Base-by-base conservation (phyloP, 1,284 basidiomycete species). In the Moesziomyces globuligerus region DNA sequence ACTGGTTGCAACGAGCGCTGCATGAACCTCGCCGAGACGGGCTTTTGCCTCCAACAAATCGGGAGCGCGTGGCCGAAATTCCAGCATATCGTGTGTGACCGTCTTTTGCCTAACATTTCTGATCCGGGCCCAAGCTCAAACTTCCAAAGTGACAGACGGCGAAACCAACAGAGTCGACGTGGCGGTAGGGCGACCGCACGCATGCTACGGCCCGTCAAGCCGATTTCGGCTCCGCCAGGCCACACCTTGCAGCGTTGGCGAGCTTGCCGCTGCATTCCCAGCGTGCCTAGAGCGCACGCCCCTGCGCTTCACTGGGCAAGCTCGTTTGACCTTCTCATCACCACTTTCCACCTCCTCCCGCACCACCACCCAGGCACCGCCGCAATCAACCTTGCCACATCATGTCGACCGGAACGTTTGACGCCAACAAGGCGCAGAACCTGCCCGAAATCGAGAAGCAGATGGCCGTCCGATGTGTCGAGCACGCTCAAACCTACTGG, bases 401-500 rank as follows among this genome's bases (percentile, higher is more conserved):
- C 41, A 76, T 76, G 75, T 58, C 72, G 45, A 70, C 72, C 32
- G 57, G 56, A 49, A 74, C 44, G 13, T 80, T 81, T 37, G 79
- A 81, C 48, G 72, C 80, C 47, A 78, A 80, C 65, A 65, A 71
- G 60, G 77, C 93, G 11, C 91, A 93, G 83, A 97, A 97, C 85
- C 86, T 90, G 76, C 85, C 89, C 67, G 93, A 94, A 90, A 95
- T 98, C 74, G 95, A 98, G 86, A 94, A 94, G 87, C 94, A 97
- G 90, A 74, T 78, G 59, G 95, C 95, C 24, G 95, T 98, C 51
- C 93, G 91, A 84, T 93, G 93, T 32, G 94, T 98, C 60, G 93
- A 73, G 68, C 72, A 73, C 51, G 57, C 69, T n/a, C 81, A 95
- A 91, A 94, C 93, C 7, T 97, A 97, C 85, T 96, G 94, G 91